Evolutionary conservation across 805 yeast genomes (phyloP).

Genomic region (Myxozyma mucilagina): DNA sequence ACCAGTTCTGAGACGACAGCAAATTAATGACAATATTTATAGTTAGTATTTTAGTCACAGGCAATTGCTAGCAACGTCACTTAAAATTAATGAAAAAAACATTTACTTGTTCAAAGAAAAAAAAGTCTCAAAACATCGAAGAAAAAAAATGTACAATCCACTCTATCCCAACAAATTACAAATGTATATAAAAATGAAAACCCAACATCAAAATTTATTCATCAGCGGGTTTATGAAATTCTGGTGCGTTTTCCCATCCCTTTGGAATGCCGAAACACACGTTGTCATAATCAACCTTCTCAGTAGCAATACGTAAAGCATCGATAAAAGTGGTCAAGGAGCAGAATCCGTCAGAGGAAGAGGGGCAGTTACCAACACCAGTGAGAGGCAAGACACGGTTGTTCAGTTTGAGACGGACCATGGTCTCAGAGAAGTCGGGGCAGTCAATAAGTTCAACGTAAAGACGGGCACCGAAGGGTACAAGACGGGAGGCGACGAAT

Average conservation of each 20-base stretch:
- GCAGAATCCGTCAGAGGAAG: constrained; percentile 40
- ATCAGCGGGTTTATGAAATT: constrained; percentile 13
- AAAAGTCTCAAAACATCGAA: background rate
- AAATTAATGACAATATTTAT: no score
- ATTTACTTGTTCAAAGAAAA: background rate
- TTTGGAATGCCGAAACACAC: constrained; percentile 36
- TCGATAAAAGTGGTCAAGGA: constrained; percentile 36
- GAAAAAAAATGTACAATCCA: background rate
- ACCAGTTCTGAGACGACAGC: no score
- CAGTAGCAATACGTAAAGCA: constrained; percentile 37
- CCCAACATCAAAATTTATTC: constrained; percentile 3
- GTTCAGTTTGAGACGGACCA: constrained; percentile 42
- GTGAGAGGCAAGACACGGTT: constrained; percentile 43
- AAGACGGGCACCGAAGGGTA: constrained; percentile 47
- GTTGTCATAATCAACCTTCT: constrained; percentile 36
- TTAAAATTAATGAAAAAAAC: background rate
- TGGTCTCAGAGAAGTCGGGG: constrained; percentile 29
- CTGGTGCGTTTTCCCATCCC: constrained; percentile 31
- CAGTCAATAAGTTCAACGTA: constrained; percentile 45
- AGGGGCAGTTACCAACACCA: constrained; percentile 41
- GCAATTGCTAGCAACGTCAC: no score
- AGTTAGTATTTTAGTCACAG: no score
- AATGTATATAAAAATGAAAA: background rate
- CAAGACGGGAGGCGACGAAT: constrained; percentile 43
- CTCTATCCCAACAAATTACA: background rate